Base-by-base conservation (phyloP, 192 early-diverging fungal species). In the Podila minutissima region DNA sequence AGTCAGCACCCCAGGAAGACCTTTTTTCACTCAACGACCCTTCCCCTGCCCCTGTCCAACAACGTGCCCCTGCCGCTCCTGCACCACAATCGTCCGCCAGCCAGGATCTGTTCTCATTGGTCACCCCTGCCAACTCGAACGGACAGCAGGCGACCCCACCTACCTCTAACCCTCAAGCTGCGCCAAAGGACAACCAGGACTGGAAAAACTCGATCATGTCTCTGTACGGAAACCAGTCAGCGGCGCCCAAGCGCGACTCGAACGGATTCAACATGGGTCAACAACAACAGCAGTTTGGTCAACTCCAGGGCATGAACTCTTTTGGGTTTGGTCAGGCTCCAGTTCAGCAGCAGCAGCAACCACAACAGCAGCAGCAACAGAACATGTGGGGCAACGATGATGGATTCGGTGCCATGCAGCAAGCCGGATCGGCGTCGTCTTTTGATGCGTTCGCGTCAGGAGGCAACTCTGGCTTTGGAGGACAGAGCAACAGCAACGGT, bases 181-280 rank as follows among this genome's bases (percentile, higher is more conserved):
- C 62, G 2, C 62, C 48, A 11, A 77, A 77, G 37, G n/a, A 13
- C 41, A 46, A 46, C 41, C 41, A 68, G 28, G 76, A 79, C 70
- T 79, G 76, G 76, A 79, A 79, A 55, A 72, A 66, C 70, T 72
- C 70, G 26, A 79, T 79, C 61, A 72, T 79, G 70, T 79, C 76
- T 8, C 33, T 79, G 26, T 79, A 79, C 15, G 76, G 76, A 62
- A 72, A 67, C 33, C 76, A 79, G 20, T 68, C 76, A 28, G 60
- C 69, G 12, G 38, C 70, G 7, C 76, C 76, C 13, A 79, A 67
- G 19, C 51, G 69, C 29, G 69, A 50, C 19, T 26, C 53, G 4
- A 48, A 26, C 28, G 41, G 62, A 50, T 61, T 49, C 61, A 59
- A 32, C 17, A 63, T 63, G 62, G 62, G 62, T 35, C 71, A 66